Base-by-base conservation (phyloP, 345 rosid genomes). In the Erysimum cheiranthoides region DNA sequence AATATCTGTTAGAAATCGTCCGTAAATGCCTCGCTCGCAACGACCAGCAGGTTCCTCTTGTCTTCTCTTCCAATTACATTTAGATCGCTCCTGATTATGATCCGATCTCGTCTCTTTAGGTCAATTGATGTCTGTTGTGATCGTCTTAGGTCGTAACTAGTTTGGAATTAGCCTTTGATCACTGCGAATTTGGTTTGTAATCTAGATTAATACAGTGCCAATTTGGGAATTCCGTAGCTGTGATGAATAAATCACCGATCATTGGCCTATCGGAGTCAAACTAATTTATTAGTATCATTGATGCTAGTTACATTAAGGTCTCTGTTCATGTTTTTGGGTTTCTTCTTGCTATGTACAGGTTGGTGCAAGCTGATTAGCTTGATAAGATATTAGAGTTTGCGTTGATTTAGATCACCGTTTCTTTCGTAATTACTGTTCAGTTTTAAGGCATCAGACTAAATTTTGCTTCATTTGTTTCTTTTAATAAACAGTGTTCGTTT, bases 241-340 rank as follows among this genome's bases (percentile, higher is more conserved):
- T 38, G 51, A 28, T 67, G 14, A 21, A 17, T 69, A 6, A 9
- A 69, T 56, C 64, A 54, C 28, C 3, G 63, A 28, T 31, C 61
- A 66, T 39, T 68, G 12, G 51, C 61, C 5, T 8, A 38, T 39
- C 0, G 53, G 10, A 25, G 25, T 36, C 72, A 68, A 52, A 13
- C 36, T 38, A 4, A 52, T 5, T n/a, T n/a, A n/a, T 28, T 46
- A 59, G 36, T 13, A 46, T 50, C 69, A 12, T 62, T 61, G 69
- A 1, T 69, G 31, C 1, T 56, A 30, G 53, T 28, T 47, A 25
- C 67, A 47, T n/a, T 38, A 40, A 43, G 65, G 13, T 63, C 47
- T 64, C 40, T 61, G 18, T 60, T 47, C 5, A 25, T 25, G 52
- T 13, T 53, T 30, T 30, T 47, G n/a, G 60, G 13, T 27, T 43